A percentile compares a stretch with the other conserved stretches of the same genome.
Evolutionary conservation across 495 filamentous ascomycete species (phyloP).

Genomic region (Aspergillus nanangensis): DNA sequence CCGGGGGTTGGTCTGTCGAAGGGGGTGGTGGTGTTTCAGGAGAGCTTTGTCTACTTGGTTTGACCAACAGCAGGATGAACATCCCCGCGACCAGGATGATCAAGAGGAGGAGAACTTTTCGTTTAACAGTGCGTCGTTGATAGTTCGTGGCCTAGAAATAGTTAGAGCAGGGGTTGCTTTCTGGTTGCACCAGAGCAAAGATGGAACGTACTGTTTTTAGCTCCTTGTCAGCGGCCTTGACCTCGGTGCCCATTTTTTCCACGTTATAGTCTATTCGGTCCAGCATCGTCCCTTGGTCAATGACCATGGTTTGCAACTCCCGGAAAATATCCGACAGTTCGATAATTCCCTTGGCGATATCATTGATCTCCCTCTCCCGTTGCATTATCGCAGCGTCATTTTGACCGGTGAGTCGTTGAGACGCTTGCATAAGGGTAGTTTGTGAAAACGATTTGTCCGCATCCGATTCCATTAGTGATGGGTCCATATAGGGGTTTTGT

Average conservation of each 20-base stretch:
- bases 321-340: slow-evolving; percentile 95
- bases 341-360: slow-evolving; percentile 96
- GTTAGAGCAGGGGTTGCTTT: background rate
- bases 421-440: slow-evolving; percentile 73
- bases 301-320: slow-evolving; percentile 93
- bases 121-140: slow-evolving; percentile 81
- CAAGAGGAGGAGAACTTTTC: slow-evolving; percentile 87
- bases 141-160: slow-evolving; percentile 66
- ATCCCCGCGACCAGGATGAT: slow-evolving; percentile 76
- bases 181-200: background rate
- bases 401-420: slow-evolving; percentile 61
- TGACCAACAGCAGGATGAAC: slow-evolving; percentile 81
- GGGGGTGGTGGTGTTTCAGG: slow-evolving; percentile 7
- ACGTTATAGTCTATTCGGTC: slow-evolving; percentile 99
- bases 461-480: slow-evolving; percentile 83
- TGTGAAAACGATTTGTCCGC: slow-evolving; percentile 90
- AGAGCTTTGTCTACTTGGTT: slow-evolving; percentile 59
- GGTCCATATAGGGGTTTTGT: slow-evolving; percentile 65
- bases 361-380: slow-evolving; percentile 94
- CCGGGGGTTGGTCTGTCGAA: slow-evolving; percentile 6
- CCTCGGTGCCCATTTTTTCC: slow-evolving; percentile 82
- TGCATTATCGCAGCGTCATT: slow-evolving; percentile 86
- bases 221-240: slow-evolving; percentile 90
- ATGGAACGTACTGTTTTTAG: slow-evolving; percentile 62
- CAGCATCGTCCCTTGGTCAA: slow-evolving; percentile 96